These are phyloP conservation scores for Exutisphaerella laricina DNA, from an alignment of 2,329 filamentous ascomycete genomes.

Conservation along the genomic window DNA sequence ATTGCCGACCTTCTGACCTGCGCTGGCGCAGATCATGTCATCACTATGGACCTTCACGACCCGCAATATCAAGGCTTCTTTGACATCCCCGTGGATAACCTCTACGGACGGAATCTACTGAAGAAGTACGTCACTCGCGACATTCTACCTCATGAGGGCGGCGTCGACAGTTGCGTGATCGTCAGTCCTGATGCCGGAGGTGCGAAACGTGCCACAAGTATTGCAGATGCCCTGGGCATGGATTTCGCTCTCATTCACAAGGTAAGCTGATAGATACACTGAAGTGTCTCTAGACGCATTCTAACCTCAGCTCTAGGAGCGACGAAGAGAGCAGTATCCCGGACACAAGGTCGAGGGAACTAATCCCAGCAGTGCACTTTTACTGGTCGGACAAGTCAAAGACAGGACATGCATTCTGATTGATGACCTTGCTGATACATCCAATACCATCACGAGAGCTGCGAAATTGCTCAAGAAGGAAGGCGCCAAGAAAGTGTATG, in stretches of 20 bases:
- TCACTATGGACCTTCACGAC: constrained; percentile 96
- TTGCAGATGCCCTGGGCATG: constrained; percentile 88
- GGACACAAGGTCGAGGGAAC: constrained; percentile 33
- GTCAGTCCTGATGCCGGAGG: constrained; percentile 95
- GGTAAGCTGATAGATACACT: constrained; percentile 59
- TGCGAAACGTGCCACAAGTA: constrained; percentile 90
- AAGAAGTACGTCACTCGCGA: constrained; percentile 68
- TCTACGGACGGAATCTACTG: constrained; percentile 75
- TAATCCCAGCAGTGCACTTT: constrained; percentile 62
- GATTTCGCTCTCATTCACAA: constrained; percentile 98
- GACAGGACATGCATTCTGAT: constrained; percentile 81
- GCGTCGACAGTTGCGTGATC: constrained; percentile 54
- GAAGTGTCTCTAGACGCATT: no score
- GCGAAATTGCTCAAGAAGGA: constrained; percentile 96
- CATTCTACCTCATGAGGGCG: constrained; percentile 74
- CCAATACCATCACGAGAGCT: constrained; percentile 92
- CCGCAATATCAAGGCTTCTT: constrained; percentile 98
- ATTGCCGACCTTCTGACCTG: constrained; percentile 92
- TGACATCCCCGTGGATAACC: constrained; percentile 95
- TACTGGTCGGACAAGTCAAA: constrained; percentile 82
- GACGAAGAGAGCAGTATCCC: constrained; percentile 76
- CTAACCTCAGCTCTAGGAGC: no score
- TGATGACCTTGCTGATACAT: constrained; percentile 92
- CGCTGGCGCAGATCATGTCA: constrained; percentile 92
- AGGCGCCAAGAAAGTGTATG: constrained; percentile 80